Evolutionary conservation across 495 filamentous ascomycete species (phyloP).

Genomic region (Terfezia claveryi): DNA sequence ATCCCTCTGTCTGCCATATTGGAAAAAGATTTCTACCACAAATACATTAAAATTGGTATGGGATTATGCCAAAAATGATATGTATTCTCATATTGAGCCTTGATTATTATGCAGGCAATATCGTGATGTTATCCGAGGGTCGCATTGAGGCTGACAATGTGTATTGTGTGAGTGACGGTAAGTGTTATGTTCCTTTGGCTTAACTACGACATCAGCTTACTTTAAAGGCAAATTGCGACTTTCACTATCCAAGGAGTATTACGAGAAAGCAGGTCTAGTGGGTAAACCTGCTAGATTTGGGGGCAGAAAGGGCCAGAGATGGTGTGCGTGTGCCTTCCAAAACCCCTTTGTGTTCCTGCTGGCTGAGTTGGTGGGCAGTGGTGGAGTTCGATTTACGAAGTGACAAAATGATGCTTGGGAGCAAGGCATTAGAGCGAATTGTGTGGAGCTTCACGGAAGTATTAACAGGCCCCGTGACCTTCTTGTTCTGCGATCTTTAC

Average conservation of each 20-base stretch:
- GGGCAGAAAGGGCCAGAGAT: slow-evolving; percentile 13
- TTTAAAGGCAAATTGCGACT: slow-evolving; percentile 36
- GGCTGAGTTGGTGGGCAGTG: slow-evolving; percentile 26
- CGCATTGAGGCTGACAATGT: slow-evolving; percentile 56
- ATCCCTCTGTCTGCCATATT: slow-evolving; percentile 53
- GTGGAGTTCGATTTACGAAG: slow-evolving; percentile 61
- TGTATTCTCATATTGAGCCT: no score
- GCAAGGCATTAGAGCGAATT: slow-evolving; percentile 73
- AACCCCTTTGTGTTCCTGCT: neutral
- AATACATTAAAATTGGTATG: slow-evolving; percentile 48
- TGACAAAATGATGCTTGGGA: slow-evolving; percentile 71
- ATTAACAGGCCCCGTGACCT: slow-evolving; percentile 44
- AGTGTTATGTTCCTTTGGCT: neutral
- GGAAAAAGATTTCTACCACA: slow-evolving; percentile 58
- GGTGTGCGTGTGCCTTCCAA: slow-evolving; percentile 19
- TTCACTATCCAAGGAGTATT: slow-evolving; percentile 61
- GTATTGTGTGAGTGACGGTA: slow-evolving; percentile 52
- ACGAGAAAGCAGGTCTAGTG: slow-evolving; percentile 63
- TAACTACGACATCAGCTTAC: slow-evolving; percentile 22
- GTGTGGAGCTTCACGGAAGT: slow-evolving; percentile 70
- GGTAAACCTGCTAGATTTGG: slow-evolving; percentile 35
- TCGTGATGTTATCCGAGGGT: slow-evolving; percentile 83
- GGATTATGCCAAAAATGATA: no score
- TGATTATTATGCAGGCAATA: slow-evolving; percentile 31
- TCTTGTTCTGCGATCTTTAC: slow-evolving; percentile 56